A percentile compares a stretch with the other conserved stretches of the same genome.
Conservation (phyloP, 805 yeast species). For the Limtongozyma cylindracea region DNA sequence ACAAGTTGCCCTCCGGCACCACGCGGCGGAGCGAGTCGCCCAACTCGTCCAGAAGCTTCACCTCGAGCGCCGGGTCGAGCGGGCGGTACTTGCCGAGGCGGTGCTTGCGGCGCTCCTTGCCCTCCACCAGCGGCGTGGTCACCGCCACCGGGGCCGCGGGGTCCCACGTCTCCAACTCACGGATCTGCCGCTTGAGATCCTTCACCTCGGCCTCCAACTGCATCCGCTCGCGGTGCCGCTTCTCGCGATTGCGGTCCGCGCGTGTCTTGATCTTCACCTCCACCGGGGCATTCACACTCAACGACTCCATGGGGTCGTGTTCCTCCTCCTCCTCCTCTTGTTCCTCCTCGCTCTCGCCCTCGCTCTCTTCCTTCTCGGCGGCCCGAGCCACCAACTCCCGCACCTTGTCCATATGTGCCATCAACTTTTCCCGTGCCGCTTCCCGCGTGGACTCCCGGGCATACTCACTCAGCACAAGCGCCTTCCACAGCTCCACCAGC, state of each 20-base stretch:
- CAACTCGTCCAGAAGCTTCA: slow-evolving; percentile 74
- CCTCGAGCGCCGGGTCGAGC: slow-evolving; percentile 28
- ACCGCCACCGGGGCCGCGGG: slow-evolving; percentile 5
- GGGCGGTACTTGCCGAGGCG: slow-evolving; percentile 13
- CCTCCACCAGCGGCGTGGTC: slow-evolving; percentile 8
- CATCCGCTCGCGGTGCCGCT: slow-evolving; percentile 30
- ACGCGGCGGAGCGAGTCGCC: slow-evolving; percentile 63
- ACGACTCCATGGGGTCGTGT: too few species aligned
- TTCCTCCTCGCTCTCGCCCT: slow-evolving; percentile 6
- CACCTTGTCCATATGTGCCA: slow-evolving; percentile 38
- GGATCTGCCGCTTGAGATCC: slow-evolving; percentile 30
- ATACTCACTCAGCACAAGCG: slow-evolving; percentile 40
- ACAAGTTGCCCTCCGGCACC: slow-evolving; percentile 75
- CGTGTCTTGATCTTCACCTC: slow-evolving; percentile 51
- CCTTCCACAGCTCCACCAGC: slow-evolving; percentile 58
- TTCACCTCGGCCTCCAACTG: slow-evolving; percentile 30
- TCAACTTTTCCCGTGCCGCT: slow-evolving; percentile 29
- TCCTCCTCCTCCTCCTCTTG: slow-evolving; percentile 8
- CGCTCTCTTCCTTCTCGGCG: slow-evolving; percentile 25
- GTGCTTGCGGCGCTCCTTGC: slow-evolving; percentile 9
- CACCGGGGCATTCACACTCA: too few species aligned
- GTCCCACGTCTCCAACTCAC: slow-evolving; percentile 37
- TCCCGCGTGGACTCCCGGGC: slow-evolving; percentile 41
- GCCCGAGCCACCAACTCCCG: slow-evolving; percentile 36
- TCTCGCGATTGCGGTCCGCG: slow-evolving; percentile 44